A percentile compares a stretch with the other conserved stretches of the same genome.
Conservation (phyloP, 306 rosid genomes). For the Psophocarpus tetragonolobus region DNA sequence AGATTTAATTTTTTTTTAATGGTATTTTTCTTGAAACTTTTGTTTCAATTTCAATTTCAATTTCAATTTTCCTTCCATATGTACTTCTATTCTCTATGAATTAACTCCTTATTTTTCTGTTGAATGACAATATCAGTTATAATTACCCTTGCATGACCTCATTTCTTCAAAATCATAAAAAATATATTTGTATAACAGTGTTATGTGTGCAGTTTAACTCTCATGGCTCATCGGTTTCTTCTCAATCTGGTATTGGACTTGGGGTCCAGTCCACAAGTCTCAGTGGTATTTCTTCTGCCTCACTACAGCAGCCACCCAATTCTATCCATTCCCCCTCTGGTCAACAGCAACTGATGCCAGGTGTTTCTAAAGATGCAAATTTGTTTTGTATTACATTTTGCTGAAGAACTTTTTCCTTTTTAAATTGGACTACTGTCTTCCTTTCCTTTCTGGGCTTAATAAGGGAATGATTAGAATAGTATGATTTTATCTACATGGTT, state of each 20-base stretch:
- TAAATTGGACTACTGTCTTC: neutral
- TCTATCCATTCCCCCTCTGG: slow-evolving; percentile 71
- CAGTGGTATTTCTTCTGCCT: slow-evolving; percentile 58
- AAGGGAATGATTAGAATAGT: slow-evolving; percentile 17
- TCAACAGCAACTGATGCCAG: slow-evolving; percentile 62
- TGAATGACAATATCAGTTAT: neutral
- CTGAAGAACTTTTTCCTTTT: slow-evolving; percentile 2
- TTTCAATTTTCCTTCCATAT: neutral
- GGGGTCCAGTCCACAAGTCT: slow-evolving; percentile 80
- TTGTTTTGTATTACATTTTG: slow-evolving; percentile 23
- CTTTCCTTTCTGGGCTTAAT: slow-evolving; percentile 9
- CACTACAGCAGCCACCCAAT: slow-evolving; percentile 75
- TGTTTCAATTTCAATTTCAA: too few relatives aligned
- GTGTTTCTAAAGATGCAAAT: slow-evolving; percentile 73
- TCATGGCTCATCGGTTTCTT: slow-evolving; percentile 64
- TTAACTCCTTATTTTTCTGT: slow-evolving; percentile 17
- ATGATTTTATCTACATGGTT: slow-evolving; percentile 5
- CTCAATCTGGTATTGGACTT: slow-evolving; percentile 77
- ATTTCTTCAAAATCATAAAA: neutral
- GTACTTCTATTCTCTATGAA: neutral
- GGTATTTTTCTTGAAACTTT: neutral
- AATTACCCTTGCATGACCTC: neutral
- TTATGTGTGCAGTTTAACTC: slow-evolving; percentile 74
- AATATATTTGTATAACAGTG: slow-evolving; percentile 31
- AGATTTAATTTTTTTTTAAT: neutral